Conservation (phyloP, 1,284 basidiomycete genomes). For the Trametes pubescens region DNA sequence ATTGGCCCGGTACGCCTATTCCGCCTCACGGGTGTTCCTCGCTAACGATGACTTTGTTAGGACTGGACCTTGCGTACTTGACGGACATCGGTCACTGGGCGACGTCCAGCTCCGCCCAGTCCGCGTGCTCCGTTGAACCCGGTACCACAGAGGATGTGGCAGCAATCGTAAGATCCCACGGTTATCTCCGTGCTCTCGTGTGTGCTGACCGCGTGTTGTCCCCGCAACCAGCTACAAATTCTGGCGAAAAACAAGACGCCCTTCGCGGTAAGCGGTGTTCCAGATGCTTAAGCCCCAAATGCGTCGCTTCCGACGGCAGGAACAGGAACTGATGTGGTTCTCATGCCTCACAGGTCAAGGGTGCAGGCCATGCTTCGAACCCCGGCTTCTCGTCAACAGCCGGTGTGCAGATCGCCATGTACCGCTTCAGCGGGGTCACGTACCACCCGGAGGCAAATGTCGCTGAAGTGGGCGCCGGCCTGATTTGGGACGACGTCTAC, state of each 20-base stretch:
- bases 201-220: conserved; percentile 5
- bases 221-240: conserved; percentile 50
- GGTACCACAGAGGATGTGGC: conserved; percentile 41
- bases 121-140: conserved; percentile 39
- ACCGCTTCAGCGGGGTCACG: conserved; percentile 50
- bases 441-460: conserved; percentile 44
- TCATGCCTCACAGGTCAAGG: conserved; percentile 49
- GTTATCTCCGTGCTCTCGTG: conserved; percentile 12
- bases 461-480: conserved; percentile 56
- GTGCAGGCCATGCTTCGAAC: conserved; percentile 58
- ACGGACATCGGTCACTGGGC: conserved; percentile 43
- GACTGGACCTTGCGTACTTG: conserved; percentile 29
- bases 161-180: conserved; percentile 34
- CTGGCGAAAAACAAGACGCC: conserved; percentile 48
- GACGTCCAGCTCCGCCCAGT: conserved; percentile 35
- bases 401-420: conserved; percentile 61
- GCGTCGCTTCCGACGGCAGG: background rate
- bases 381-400: conserved; percentile 58
- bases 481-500: conserved; percentile 60
- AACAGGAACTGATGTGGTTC: background rate
- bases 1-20: conserved; percentile 42
- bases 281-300: background rate
- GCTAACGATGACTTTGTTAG: background rate
- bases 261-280: conserved; percentile 46
- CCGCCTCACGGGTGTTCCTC: background rate